These are phyloP conservation scores for Castanea mollissima DNA, from an alignment of 306 rosid species.

Conservation along the genomic window DNA sequence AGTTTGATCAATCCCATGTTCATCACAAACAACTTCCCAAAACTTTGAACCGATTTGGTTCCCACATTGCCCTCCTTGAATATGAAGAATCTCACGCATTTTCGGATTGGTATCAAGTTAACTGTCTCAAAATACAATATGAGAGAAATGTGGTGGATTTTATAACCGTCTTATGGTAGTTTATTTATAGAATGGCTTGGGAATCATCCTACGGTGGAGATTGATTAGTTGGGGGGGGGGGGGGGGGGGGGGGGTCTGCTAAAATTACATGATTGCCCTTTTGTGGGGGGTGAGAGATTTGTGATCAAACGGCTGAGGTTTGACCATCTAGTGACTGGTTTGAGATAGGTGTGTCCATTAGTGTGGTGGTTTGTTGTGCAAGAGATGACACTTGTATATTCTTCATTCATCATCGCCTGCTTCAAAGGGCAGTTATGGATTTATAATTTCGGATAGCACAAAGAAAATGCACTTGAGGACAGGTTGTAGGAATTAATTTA, in stretches of 20 bases:
- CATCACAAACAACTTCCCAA: slow-evolving; percentile 70
- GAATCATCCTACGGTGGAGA: slow-evolving; percentile 9
- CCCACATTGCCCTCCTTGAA: slow-evolving; percentile 80
- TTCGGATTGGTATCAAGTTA: not conserved
- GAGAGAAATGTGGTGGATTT: not conserved
- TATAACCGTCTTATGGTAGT: slow-evolving; percentile 25
- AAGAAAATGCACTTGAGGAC: not conserved
- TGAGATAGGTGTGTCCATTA: not conserved
- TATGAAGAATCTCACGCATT: slow-evolving; percentile 80
- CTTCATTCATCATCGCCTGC: slow-evolving; percentile 31
- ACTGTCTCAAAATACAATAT: not conserved
- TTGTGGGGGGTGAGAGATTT: slow-evolving; percentile 3
- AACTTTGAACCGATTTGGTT: slow-evolving; percentile 68
- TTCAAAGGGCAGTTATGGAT: slow-evolving; percentile 1
- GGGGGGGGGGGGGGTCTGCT: not conserved
- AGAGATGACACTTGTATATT: slow-evolving; percentile 30
- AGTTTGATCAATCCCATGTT: slow-evolving; percentile 58
- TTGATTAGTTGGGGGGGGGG: not conserved
- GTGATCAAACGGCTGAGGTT: slow-evolving; percentile 25
- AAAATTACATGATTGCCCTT: not conserved
- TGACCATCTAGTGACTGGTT: not conserved
- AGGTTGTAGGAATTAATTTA: not conserved
- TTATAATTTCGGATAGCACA: not conserved
- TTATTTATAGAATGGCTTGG: slow-evolving; percentile 27
- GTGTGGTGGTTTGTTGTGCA: not conserved